Evolutionary conservation across 495 filamentous ascomycete genomes (phyloP), one percentile per base, ranked within the genome.

Genomic region (Penicillium nucicola): DNA sequence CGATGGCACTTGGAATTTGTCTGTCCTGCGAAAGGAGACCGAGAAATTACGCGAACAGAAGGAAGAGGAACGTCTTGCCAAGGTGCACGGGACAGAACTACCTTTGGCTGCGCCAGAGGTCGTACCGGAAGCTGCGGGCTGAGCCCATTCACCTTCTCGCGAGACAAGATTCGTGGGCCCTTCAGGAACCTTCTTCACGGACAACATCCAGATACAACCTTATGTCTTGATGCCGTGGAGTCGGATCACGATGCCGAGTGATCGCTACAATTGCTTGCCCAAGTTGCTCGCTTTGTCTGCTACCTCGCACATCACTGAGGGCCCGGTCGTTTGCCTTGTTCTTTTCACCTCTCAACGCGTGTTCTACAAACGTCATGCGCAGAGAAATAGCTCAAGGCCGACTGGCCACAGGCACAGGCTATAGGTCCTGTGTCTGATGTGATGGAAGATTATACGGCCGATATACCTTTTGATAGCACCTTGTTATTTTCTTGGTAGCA

Each of bases 1-100:
- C 28, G 75, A 63, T 23, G 82, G 61, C 53, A 68, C 69, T 17
- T 96, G 85, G 81, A 91, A 96, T 70, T 72, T 97, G 62, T 85
- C 87, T 58, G 88, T 83, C 25, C 64, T 87, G 61, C 82, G 84
- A 40, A 69, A 71, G 60, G 86, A 90, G 75, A 91, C 87, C 3
- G 83, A 87, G 61, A 78, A 78, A 14, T 55, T 88, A 41, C 66
- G 65, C 9, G 63, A 67, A 44, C 44, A 66, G 61, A 74, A 69
- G 55, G 72, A 78, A 60, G 65, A 72, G 53, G 72, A 77, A 53
- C 68, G 74, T 4, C 53, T 78, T 40, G 65, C 61, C 28, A 68
- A 66, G 53, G 38, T 71, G 17, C 37, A 64, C 36, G 74, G 71
- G 1, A 40, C 49, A 22, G 50, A 55, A 13, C 13, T 70, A 14